A percentile compares a stretch with the other conserved stretches of the same genome.
phyloP scores from a whole-genome alignment of 2,329 filamentous ascomycete genomes.

The Fusarium robinianum region DNA sequence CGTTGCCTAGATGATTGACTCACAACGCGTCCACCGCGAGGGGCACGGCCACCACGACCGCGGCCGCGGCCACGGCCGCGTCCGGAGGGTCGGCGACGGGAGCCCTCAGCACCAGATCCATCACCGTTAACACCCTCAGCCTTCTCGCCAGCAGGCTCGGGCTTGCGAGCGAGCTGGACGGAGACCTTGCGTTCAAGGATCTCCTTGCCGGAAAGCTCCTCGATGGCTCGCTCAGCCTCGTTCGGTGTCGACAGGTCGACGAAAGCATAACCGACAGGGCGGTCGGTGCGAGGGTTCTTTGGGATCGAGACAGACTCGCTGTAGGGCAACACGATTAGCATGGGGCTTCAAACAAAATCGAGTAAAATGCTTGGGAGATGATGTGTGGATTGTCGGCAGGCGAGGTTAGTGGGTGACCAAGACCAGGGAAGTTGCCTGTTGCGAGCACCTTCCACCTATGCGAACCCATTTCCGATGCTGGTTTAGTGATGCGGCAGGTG shows the following conservation, averaged over 20 bases:
- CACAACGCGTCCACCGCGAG: slow-evolving; percentile 59
- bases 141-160: slow-evolving; percentile 82
- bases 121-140: slow-evolving; percentile 76
- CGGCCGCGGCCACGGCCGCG: slow-evolving; percentile 71
- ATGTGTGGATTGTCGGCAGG: no score
- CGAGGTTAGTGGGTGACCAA: no score
- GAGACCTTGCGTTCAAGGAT: slow-evolving; percentile 99
- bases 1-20: slow-evolving; percentile 30
- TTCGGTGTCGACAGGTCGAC: slow-evolving; percentile 94
- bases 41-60: slow-evolving; percentile 68
- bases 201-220: slow-evolving; percentile 94
- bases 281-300: slow-evolving; percentile 98
- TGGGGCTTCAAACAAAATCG: no score
- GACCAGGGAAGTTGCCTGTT: no score
- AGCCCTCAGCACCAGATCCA: slow-evolving; percentile 69
- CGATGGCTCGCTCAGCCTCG: slow-evolving; percentile 94
- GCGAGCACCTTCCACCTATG: no score
- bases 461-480: slow-evolving; percentile 1
- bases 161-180: slow-evolving; percentile 97
- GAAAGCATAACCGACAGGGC: slow-evolving; percentile 98
- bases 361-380: background rate
- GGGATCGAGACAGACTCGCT: slow-evolving; percentile 99
- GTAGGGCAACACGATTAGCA: slow-evolving; percentile 37
- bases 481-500: slow-evolving; percentile 7
- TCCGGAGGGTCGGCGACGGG: slow-evolving; percentile 64